Evolutionary conservation across 495 filamentous ascomycete species (phyloP).

Genomic region (Penicillium salamii): DNA sequence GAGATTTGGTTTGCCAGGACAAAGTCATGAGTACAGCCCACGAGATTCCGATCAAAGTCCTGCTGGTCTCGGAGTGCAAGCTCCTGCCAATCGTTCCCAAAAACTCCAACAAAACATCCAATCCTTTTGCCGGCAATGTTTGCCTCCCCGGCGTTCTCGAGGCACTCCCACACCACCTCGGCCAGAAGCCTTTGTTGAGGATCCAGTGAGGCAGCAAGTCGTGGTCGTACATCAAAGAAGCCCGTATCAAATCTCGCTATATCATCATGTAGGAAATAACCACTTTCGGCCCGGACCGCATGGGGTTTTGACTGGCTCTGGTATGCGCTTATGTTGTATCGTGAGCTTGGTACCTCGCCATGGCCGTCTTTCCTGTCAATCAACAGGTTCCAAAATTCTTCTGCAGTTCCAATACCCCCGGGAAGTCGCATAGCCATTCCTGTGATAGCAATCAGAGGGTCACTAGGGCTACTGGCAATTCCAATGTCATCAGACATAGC

Average conservation of each 20-base stretch:
- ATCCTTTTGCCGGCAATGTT: slow-evolving; percentile 31
- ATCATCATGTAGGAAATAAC: slow-evolving; percentile 46
- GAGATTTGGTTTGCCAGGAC: slow-evolving; percentile 28
- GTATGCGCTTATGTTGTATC: not conserved
- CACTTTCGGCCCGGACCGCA: slow-evolving; percentile 4
- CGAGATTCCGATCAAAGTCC: slow-evolving; percentile 7
- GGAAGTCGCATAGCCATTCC: not conserved
- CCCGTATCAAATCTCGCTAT: slow-evolving; percentile 23
- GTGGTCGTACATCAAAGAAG: no score
- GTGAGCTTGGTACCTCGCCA: not conserved
- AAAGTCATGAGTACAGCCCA: slow-evolving; percentile 27
- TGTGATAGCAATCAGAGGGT: no score
- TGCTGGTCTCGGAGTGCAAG: not conserved
- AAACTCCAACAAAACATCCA: not conserved
- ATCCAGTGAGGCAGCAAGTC: no score
- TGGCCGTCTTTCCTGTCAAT: not conserved
- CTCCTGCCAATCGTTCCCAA: not conserved
- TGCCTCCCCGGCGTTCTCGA: slow-evolving; percentile 38
- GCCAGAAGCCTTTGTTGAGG: slow-evolving; percentile 14
- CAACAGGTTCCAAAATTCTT: not conserved
- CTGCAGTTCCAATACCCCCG: not conserved
- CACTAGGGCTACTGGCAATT: no score
- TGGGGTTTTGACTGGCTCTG: not conserved
- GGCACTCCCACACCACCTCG: slow-evolving; percentile 23
- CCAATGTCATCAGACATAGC: no score